Percentiles rank a stretch among this genome's conserved stretches.
Evolutionary conservation across 176 grass and related monocot species (phyloP).

Genomic region (Zoysia japonica): DNA sequence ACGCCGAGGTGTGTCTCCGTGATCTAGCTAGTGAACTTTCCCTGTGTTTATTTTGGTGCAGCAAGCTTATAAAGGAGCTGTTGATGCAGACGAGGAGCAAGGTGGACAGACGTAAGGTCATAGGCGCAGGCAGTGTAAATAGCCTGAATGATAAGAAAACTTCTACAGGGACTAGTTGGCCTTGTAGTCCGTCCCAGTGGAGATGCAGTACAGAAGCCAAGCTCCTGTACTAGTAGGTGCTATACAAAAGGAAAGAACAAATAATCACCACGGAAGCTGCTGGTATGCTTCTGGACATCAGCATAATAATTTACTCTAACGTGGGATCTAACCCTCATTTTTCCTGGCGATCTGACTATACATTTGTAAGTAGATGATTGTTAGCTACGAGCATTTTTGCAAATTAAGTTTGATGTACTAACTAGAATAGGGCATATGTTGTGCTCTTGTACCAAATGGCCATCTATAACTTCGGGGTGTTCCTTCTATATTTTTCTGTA

Average conservation of each 20-base stretch:
- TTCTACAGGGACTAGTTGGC: background rate
- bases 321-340: background rate
- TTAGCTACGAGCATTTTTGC: background rate
- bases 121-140: conserved; percentile 36
- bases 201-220: conserved; percentile 1
- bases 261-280: background rate
- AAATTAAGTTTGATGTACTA: conserved; percentile 24
- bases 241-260: conserved; percentile 3
- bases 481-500: conserved; percentile 7
- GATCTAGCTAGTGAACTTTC: background rate
- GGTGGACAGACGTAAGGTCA: conserved; percentile 28
- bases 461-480: background rate
- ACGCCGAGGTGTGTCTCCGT: conserved; percentile 46
- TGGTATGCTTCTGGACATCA: background rate
- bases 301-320: conserved; percentile 30
- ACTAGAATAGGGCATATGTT: conserved; percentile 16
- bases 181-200: background rate
- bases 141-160: conserved; percentile 10
- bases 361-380: conserved; percentile 18
- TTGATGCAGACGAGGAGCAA: conserved; percentile 52
- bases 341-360: background rate
- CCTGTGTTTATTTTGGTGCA: background rate
- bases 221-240: conserved; percentile 3
- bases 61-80: background rate
- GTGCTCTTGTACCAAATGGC: background rate